phyloP scores from a whole-genome alignment of 306 rosid genomes.

The Medicago arabica region DNA sequence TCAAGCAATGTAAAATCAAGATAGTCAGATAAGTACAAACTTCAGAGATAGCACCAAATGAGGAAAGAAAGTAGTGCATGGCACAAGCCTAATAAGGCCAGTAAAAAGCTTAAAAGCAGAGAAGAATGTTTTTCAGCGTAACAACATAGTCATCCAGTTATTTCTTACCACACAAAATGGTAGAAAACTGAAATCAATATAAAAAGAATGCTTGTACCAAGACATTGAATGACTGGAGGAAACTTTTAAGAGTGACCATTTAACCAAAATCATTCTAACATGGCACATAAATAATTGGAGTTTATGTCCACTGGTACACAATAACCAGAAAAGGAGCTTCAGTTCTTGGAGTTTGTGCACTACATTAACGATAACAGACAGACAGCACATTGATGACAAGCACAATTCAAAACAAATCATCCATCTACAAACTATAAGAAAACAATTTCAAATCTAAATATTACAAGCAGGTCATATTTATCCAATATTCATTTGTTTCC shows the following conservation, averaged over 20 bases:
- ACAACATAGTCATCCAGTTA: constrained; percentile 25
- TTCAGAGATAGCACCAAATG: constrained; percentile 24
- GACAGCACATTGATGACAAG: constrained; percentile 1
- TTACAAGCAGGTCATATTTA: constrained; percentile 34
- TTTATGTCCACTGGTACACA: neutral
- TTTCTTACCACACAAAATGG: constrained; percentile 21
- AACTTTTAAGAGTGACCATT: too few relatives aligned
- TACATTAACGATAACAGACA: constrained; percentile 18
- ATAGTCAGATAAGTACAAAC: constrained; percentile 24
- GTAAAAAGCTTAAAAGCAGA: constrained; percentile 34
- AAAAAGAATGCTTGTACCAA: constrained; percentile 14
- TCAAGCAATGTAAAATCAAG: constrained; percentile 36
- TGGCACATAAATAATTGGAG: constrained; percentile 26
- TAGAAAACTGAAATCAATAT: constrained; percentile 17
- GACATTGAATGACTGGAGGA: neutral
- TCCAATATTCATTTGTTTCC: constrained; percentile 34
- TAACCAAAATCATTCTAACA: neutral
- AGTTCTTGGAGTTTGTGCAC: neutral
- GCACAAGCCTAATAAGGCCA: constrained; percentile 27
- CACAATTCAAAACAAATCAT: constrained; percentile 19
- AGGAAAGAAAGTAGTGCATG: constrained; percentile 36
- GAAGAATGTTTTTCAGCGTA: constrained; percentile 27
- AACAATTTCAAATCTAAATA: constrained; percentile 30
- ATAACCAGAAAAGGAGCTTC: constrained; percentile 15
- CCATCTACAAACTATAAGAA: constrained; percentile 19